A percentile compares a stretch with the other conserved stretches of the same genome.
Evolutionary conservation across 345 rosid species (phyloP).

Genomic region (Aethionema arabicum): DNA sequence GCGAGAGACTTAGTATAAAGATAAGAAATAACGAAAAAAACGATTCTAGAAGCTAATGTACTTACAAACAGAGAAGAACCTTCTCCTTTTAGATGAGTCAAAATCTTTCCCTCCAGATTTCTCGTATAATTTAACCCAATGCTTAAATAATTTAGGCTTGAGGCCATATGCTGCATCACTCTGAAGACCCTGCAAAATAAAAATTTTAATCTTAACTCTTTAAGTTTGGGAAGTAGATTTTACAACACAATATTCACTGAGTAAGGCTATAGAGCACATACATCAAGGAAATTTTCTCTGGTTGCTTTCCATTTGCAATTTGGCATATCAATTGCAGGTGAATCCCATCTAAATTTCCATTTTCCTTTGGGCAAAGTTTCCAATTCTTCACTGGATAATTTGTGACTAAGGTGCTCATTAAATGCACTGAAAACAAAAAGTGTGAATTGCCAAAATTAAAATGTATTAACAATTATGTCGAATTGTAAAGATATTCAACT

Average conservation of each 20-base stretch:
- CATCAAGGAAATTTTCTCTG: conserved; percentile 59
- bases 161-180: conserved; percentile 46
- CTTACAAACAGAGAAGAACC: conserved; percentile 84
- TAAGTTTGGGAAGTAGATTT: not conserved
- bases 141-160: conserved; percentile 68
- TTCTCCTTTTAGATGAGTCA: conserved; percentile 61
- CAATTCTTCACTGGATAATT: conserved; percentile 57
- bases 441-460: not conserved
- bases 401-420: conserved; percentile 55
- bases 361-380: conserved; percentile 49
- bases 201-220: not conserved
- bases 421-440: conserved; percentile 55
- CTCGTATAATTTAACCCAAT: conserved; percentile 69
- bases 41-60: conserved; percentile 19
- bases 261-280: conserved; percentile 34
- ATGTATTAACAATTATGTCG: not conserved
- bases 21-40: not conserved
- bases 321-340: conserved; percentile 59
- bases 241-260: conserved; percentile 5
- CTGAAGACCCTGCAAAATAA: conserved; percentile 53
- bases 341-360: conserved; percentile 74
- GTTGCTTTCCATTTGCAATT: conserved; percentile 82
- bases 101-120: conserved; percentile 64
- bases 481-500: conserved; percentile 9
- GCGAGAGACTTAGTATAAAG: conserved; percentile 9